Percentiles rank a stretch among this genome's conserved stretches.
phyloP scores from a whole-genome alignment of 257 asterid species.

The Thymus quinquecostatus region DNA sequence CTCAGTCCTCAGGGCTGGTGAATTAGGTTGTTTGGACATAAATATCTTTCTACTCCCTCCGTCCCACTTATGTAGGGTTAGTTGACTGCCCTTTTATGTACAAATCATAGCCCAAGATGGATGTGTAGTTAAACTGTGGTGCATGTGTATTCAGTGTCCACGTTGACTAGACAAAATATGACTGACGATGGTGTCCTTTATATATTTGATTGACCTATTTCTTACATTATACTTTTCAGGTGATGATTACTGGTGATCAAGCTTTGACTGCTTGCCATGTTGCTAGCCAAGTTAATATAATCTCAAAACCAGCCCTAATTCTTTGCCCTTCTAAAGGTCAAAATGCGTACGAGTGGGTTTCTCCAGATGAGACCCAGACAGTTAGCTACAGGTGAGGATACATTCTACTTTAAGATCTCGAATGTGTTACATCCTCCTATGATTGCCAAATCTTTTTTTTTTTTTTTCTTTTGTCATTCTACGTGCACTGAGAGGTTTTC shows the following conservation, averaged over 20 bases:
- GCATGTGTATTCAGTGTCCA: slow-evolving; percentile 14
- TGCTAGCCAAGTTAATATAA: slow-evolving; percentile 90
- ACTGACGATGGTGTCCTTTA: background rate
- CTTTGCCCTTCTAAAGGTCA: slow-evolving; percentile 60
- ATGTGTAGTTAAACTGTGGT: slow-evolving; percentile 5
- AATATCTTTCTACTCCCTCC: too few relatives aligned
- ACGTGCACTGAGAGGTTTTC: slow-evolving; percentile 9
- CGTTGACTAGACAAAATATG: slow-evolving; percentile 6
- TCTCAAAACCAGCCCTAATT: slow-evolving; percentile 83
- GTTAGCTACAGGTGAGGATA: slow-evolving; percentile 61
- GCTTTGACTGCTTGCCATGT: slow-evolving; percentile 99
- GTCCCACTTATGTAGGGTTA: too few relatives aligned
- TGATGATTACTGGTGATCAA: slow-evolving; percentile 99
- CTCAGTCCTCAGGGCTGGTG: background rate
- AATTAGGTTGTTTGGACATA: background rate
- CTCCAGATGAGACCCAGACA: slow-evolving; percentile 76
- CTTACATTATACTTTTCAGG: slow-evolving; percentile 48
- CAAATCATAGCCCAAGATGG: background rate
- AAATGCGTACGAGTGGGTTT: slow-evolving; percentile 78
- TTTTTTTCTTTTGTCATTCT: background rate
- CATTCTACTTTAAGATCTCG: slow-evolving; percentile 20
- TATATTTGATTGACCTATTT: slow-evolving; percentile 18
- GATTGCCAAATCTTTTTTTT: slow-evolving; percentile 3
- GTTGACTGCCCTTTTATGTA: too few relatives aligned
- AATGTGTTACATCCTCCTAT: slow-evolving; percentile 12